Evolutionary conservation across 768 basidiomycete species (phyloP).

Genomic region (Holtermannia corniformis): DNA sequence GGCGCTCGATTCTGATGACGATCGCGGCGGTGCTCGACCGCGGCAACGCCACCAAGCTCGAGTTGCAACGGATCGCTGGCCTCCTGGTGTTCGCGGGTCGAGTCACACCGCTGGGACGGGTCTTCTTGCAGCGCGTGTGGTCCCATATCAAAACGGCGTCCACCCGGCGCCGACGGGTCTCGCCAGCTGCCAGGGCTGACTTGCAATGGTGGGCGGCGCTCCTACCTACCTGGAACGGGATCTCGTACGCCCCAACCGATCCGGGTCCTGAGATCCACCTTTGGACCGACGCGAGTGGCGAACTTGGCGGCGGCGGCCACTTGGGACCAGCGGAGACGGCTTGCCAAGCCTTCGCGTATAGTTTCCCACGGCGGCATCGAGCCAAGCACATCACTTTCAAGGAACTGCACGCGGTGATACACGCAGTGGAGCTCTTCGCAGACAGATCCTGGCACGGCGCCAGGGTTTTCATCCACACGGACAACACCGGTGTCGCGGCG

Average conservation of each 20-base stretch:
- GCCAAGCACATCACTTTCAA: too few relatives aligned
- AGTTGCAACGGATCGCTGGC: constrained; percentile 41
- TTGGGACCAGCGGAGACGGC: constrained; percentile 1
- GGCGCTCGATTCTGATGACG: neutral
- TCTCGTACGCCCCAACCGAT: constrained; percentile 9
- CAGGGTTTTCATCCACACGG: constrained; percentile 37
- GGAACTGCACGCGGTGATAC: constrained; percentile 35
- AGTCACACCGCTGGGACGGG: constrained; percentile 37
- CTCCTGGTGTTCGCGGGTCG: constrained; percentile 42
- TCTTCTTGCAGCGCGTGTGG: constrained; percentile 36
- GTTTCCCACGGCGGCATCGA: constrained; percentile 27
- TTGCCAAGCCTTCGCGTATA: constrained; percentile 30
- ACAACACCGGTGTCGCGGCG: constrained; percentile 34
- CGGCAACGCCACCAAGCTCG: constrained; percentile 13
- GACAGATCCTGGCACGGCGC: constrained; percentile 22
- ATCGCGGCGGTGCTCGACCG: neutral
- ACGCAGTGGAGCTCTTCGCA: constrained; percentile 39
- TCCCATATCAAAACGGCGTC: constrained; percentile 23
- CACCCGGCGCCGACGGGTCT: constrained; percentile 24
- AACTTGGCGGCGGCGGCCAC: constrained; percentile 34
- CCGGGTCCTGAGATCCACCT: constrained; percentile 16
- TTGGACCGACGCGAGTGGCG: constrained; percentile 41
- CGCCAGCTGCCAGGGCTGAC: constrained; percentile 21
- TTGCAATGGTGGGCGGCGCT: constrained; percentile 41
- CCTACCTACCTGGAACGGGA: constrained; percentile 37